These are phyloP conservation scores for Chalciporus pseudorubinellus DNA, from an alignment of 768 basidiomycete species.

Conservation along the genomic window DNA sequence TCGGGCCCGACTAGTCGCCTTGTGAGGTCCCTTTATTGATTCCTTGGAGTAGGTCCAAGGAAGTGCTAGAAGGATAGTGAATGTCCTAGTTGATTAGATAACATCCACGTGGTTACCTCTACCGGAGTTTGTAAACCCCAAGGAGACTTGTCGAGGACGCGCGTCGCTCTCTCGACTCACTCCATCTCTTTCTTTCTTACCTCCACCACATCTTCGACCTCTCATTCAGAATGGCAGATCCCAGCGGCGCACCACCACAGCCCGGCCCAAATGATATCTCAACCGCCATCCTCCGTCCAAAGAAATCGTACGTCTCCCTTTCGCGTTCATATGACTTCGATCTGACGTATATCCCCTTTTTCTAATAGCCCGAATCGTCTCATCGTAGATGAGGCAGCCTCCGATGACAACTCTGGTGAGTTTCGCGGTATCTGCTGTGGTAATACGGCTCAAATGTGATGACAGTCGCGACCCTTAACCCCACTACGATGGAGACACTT, in stretches of 20 bases:
- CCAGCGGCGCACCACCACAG: conserved; percentile 78
- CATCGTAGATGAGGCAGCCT: conserved; percentile 90
- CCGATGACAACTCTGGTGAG: conserved; percentile 95
- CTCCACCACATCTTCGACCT: conserved; percentile 3
- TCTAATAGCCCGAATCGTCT: conserved; percentile 85
- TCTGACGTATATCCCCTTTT: conserved; percentile 20
- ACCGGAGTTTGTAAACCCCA: neutral
- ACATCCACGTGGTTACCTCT: neutral
- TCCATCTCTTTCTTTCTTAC: conserved; percentile 11
- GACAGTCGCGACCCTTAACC: conserved; percentile 89
- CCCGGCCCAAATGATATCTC: conserved; percentile 89
- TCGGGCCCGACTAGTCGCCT: no score
- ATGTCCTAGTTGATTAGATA: neutral
- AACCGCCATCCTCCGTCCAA: conserved; percentile 92
- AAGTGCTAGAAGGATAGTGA: no score
- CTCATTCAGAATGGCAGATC: conserved; percentile 59
- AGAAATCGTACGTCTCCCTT: conserved; percentile 83
- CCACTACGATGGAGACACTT: conserved; percentile 93
- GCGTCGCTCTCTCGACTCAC: conserved; percentile 25
- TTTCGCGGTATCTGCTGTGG: neutral
- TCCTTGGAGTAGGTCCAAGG: no score
- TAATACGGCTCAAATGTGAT: conserved; percentile 15
- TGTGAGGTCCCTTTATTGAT: no score
- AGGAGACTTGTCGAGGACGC: conserved; percentile 23
- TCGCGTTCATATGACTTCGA: conserved; percentile 7